Base-by-base conservation (phyloP, 108 stramenopile species). In the Mayamaea pseudoterrestris region DNA sequence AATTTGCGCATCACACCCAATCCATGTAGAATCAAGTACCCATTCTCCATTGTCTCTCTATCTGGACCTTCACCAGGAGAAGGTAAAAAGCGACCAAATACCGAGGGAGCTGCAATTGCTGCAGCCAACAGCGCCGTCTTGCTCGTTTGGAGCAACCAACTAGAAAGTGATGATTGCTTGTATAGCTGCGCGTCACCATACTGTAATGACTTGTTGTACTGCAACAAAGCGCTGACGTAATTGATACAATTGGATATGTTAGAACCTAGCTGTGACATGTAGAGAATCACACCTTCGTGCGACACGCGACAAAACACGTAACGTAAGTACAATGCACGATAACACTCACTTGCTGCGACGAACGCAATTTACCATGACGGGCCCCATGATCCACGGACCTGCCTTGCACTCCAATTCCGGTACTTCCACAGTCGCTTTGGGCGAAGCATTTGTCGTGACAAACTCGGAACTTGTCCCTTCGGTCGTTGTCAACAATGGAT, bases 361-460 rank as follows among this genome's bases (percentile, higher is more conserved):
- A 35, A 65, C 49, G 34, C 63, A 65, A 23, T 65, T 65, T 24
- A 52, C 40, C 63, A 65, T 65, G 55, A 65, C 63, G 20, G 63
- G 63, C 14, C 46, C 63, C 63, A 65, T 65, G 17, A 65, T 50
- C 63, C 63, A 65, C 0, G 63, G 63, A 18, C 50, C 55, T 1
- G 55, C 55, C 9, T 42, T 57, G 14, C 53, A 29, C 16, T 56
- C 55, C 43, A 57, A 11, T 16, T 60, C 32, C 6, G 24, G 21
- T 9, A 43, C 50, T 2, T 57, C 21, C 20, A 45, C 32, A 0
- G 13, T 26, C 29, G n/a, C 29, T 27, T 65, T 65, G 31, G 55
- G 55, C 21, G 47, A 44, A 46, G 51, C 30, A 35, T 57, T 65
- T 20, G 27, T 65, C n/a, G 53, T 49, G 3, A 18, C 16, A 26